A percentile compares a stretch with the other conserved stretches of the same genome.
Conservation (phyloP, 2,329 filamentous ascomycete species). For the Grosmannia clavigera region DNA sequence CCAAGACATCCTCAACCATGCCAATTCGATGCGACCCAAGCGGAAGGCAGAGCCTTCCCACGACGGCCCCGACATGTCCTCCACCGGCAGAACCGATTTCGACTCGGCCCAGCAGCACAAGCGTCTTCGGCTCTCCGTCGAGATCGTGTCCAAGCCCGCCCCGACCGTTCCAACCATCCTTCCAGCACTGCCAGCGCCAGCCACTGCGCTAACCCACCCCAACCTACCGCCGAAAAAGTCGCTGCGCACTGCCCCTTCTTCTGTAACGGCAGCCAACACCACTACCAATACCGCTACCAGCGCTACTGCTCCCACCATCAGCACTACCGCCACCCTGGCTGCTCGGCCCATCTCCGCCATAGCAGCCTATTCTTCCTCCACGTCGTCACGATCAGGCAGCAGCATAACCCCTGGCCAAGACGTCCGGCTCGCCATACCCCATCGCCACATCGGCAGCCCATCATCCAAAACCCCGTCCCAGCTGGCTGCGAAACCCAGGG, state of each 20-base stretch:
- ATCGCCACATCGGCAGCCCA: conserved; percentile 4
- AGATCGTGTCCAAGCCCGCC: neutral
- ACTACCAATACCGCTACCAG: neutral
- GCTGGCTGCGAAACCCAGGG: conserved; percentile 35
- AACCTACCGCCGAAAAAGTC: neutral
- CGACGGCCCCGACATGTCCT: neutral
- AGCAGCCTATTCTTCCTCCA: neutral
- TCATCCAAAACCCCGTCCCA: conserved; percentile 7
- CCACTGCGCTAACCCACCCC: neutral
- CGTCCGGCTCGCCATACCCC: neutral
- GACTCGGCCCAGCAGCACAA: conserved; percentile 27
- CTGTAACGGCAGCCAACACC: neutral
- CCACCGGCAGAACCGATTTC: neutral
- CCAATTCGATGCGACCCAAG: conserved; percentile 8
- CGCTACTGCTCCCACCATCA: neutral
- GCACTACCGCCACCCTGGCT: neutral
- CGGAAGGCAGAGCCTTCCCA: conserved; percentile 3
- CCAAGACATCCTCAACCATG: conserved; percentile 11
- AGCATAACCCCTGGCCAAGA: neutral
- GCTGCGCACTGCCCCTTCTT: neutral
- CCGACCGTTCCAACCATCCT: neutral
- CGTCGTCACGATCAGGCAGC: neutral
- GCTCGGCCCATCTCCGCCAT: neutral
- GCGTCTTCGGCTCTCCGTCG: conserved; percentile 33
- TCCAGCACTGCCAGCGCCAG: neutral